Evolutionary conservation across 1,139 yeast genomes (phyloP), one percentile per base, ranked within the genome.

Genomic region (Pichia sp.): DNA sequence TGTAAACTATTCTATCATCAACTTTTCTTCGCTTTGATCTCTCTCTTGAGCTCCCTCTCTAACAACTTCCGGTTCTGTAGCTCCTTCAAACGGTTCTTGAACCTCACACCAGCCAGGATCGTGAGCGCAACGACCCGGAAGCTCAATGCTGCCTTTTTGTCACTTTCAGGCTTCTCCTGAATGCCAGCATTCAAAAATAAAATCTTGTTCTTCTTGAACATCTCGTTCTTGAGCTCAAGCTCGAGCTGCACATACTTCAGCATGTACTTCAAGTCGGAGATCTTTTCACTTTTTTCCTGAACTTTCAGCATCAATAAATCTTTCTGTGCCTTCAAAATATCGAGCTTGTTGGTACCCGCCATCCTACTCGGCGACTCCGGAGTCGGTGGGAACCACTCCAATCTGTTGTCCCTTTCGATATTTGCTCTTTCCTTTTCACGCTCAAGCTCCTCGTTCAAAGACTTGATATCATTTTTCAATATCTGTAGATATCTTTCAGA

Each of bases 81-180:
- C 49, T 63, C 64, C 31, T 50, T 43, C 14, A 61, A 38, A 29
- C 68, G 57, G 47, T 72, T 76, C 60, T 72, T 75, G 30, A 85
- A 72, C 54, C 84, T 71, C 7, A 84, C 78, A 41, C 75, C 71
- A 1, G 88, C 86, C 58, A 85, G 68, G 6, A 84, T 88, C 58
- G 78, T 74, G 56, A 74, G 72, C 6, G 85, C 83, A 46, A 78
- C 68, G 2, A 69, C 67, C 49, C 64, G 71, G 55, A 80, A 73
- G 16, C 71, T 67, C 1, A 34, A 30, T 45, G 30, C 50, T 34
- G 24, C 45, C 33, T 17, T 48, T 12, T 10, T 44, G 27, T 36
- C 46, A 27, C 41, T 43, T 46, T 16, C 36, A 6, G 30, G 24
- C 31, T 49, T 41, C 10, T 31, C 41, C 10, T 27, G 38, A 44